Evolutionary conservation across 2,329 filamentous ascomycete genomes (phyloP).

Genomic region (Elsinoe necatrix): DNA sequence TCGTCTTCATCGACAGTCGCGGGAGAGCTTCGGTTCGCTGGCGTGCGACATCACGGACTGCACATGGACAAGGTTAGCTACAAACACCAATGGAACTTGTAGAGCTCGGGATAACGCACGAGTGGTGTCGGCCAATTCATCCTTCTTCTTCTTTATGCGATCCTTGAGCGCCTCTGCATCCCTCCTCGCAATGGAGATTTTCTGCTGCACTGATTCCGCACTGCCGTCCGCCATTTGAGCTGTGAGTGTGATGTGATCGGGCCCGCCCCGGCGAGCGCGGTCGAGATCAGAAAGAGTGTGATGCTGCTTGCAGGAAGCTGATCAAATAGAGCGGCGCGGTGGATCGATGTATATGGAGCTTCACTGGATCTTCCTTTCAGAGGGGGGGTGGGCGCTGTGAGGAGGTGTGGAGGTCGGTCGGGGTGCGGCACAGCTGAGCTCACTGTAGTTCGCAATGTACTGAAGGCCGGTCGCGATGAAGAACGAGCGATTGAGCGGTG

Average conservation of each 20-base stretch:
- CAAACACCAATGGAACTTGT: background rate
- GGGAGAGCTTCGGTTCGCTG: slow-evolving; percentile 88
- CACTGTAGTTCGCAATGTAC: background rate
- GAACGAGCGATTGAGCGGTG: background rate
- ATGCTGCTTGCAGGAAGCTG: background rate
- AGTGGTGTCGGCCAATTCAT: slow-evolving; percentile 95
- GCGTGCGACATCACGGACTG: slow-evolving; percentile 87
- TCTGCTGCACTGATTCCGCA: slow-evolving; percentile 45
- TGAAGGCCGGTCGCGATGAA: background rate
- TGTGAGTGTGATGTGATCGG: slow-evolving; percentile 13
- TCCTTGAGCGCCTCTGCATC: slow-evolving; percentile 98
- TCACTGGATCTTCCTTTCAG: background rate
- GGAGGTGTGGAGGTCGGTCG: slow-evolving; percentile 8
- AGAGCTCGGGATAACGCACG: slow-evolving; percentile 54
- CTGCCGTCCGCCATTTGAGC: slow-evolving; percentile 40
- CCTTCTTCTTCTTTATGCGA: slow-evolving; percentile 99
- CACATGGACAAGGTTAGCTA: slow-evolving; percentile 6
- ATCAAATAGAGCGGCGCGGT: background rate
- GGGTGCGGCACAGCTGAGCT: background rate
- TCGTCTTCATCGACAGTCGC: slow-evolving; percentile 93
- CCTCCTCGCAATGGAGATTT: slow-evolving; percentile 91
- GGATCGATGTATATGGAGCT: background rate
- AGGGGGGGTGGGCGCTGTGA: background rate
- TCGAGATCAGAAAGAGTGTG: background rate
- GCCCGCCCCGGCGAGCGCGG: slow-evolving; percentile 15